Evolutionary conservation across 1,284 basidiomycete genomes (phyloP).

Genomic region (Naganishia sp.): DNA sequence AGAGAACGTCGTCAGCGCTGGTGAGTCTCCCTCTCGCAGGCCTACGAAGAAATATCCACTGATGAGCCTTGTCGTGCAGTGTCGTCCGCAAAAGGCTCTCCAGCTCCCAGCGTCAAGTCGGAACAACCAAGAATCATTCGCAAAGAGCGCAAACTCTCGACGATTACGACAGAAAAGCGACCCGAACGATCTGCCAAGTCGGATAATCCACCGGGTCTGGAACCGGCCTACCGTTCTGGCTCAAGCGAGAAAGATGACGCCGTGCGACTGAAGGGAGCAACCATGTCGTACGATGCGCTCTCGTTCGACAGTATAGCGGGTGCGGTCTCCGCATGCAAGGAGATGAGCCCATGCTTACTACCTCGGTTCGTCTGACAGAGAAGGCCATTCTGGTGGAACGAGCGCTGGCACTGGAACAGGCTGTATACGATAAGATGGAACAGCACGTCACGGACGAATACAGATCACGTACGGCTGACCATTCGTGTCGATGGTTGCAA

Average conservation of each 20-base stretch:
- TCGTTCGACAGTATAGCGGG: constrained; percentile 79
- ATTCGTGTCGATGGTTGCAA: neutral
- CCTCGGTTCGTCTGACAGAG: constrained; percentile 37
- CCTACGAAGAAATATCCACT: neutral
- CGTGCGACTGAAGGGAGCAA: constrained; percentile 78
- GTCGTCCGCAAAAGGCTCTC: constrained; percentile 27
- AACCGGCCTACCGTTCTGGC: constrained; percentile 19
- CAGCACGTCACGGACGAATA: constrained; percentile 52
- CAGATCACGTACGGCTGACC: constrained; percentile 45
- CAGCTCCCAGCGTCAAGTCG: constrained; percentile 24
- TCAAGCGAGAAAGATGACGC: constrained; percentile 61
- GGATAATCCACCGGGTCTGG: constrained; percentile 30
- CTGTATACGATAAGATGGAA: constrained; percentile 48
- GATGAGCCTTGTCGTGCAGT: constrained; percentile 1
- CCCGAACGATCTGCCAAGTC: constrained; percentile 30
- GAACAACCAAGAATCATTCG: constrained; percentile 4
- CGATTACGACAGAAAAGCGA: constrained; percentile 25
- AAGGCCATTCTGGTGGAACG: constrained; percentile 52
- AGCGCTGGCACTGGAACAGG: constrained; percentile 55
- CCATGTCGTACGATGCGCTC: constrained; percentile 88
- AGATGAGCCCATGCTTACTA: neutral
- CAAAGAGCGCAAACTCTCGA: constrained; percentile 24
- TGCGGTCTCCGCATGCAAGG: constrained; percentile 56
- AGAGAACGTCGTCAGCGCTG: constrained; percentile 10
- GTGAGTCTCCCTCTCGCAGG: neutral